Evolutionary conservation across 768 basidiomycete species (phyloP).

Genomic region (Sporobolomyces pararoseus): DNA sequence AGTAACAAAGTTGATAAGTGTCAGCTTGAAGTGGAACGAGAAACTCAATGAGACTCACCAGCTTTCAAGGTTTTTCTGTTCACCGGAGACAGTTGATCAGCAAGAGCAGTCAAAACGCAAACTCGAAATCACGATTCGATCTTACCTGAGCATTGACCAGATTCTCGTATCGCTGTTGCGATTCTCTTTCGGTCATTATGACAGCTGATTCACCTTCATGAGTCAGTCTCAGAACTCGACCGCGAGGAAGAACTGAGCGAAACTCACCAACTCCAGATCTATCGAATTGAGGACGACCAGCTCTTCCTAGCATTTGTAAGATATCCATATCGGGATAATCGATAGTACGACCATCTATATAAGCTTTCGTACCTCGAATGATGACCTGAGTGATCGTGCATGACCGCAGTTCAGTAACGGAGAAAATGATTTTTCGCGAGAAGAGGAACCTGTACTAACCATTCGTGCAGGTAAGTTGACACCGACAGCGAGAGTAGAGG

Average conservation of each 20-base stretch:
- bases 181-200: conserved; percentile 71
- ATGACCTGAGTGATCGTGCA: conserved; percentile 49
- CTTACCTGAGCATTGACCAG: conserved; percentile 51
- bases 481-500: conserved; percentile 86
- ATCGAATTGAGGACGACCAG: conserved; percentile 55
- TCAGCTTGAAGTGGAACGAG: too few species aligned
- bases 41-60: conserved; percentile 51
- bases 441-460: conserved; percentile 51
- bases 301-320: conserved; percentile 87
- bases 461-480: conserved; percentile 94
- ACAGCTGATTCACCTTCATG: background rate
- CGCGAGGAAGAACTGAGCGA: background rate
- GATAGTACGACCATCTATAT: conserved; percentile 57
- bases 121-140: background rate
- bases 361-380: conserved; percentile 83
- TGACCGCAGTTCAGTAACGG: background rate
- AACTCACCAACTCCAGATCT: conserved; percentile 67
- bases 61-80: conserved; percentile 73
- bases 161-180: conserved; percentile 67
- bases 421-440: too few species aligned
- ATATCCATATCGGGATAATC: conserved; percentile 92
- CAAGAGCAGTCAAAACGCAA: too few species aligned
- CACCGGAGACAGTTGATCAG: too few species aligned
- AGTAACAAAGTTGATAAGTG: too few species aligned
- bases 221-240: background rate